A percentile compares a stretch with the other conserved stretches of the same genome.
phyloP scores from a whole-genome alignment of 2,329 filamentous ascomycete genomes.

The Alternaria arbusti region DNA sequence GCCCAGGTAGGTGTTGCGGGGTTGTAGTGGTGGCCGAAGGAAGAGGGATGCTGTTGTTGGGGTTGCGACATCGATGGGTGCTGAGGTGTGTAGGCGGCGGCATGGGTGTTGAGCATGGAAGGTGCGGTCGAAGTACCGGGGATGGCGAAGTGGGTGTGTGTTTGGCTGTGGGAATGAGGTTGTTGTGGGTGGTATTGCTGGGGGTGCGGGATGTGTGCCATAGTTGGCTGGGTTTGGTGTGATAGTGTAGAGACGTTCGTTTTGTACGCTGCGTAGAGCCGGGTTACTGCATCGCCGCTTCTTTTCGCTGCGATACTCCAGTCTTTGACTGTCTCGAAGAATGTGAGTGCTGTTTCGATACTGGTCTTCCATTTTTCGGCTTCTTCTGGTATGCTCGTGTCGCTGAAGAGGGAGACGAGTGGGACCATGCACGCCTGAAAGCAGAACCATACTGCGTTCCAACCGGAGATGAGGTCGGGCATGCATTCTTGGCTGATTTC shows the following conservation, averaged over 20 bases:
- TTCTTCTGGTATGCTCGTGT: conserved; percentile 55
- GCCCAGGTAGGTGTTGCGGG: conserved; percentile 35
- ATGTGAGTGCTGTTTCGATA: conserved; percentile 51
- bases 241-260: conserved; percentile 28
- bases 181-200: conserved; percentile 15
- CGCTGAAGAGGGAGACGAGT: conserved; percentile 75
- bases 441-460: conserved; percentile 83
- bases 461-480: conserved; percentile 76
- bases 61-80: not conserved
- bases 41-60: not conserved
- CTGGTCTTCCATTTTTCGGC: conserved; percentile 50
- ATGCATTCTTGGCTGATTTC: conserved; percentile 75
- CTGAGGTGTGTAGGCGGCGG: conserved; percentile 3
- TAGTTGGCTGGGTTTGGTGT: conserved; percentile 19
- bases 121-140: conserved; percentile 16
- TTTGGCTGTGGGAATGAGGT: conserved; percentile 4
- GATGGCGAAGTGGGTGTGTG: conserved; percentile 19
- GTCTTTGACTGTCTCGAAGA: conserved; percentile 52
- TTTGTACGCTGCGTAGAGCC: conserved; percentile 52
- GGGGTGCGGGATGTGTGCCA: conserved; percentile 12
- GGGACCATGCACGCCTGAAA: conserved; percentile 83
- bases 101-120: conserved; percentile 21
- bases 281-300: conserved; percentile 50
- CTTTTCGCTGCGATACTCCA: conserved; percentile 55
- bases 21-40: conserved; percentile 34